phyloP scores from a whole-genome alignment of 768 basidiomycete species.

The Mycena metata region DNA sequence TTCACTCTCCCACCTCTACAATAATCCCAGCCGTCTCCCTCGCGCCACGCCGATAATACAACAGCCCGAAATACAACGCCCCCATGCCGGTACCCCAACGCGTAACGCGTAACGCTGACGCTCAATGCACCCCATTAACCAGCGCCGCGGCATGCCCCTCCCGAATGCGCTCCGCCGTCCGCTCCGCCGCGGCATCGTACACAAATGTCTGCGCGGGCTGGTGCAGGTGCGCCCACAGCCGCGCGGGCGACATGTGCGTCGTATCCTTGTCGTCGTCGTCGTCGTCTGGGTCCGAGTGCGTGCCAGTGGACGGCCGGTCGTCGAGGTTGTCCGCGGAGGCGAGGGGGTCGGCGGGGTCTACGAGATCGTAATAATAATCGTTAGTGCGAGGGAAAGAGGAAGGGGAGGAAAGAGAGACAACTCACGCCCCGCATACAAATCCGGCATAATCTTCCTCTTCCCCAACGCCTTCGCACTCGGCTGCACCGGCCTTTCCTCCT shows the following conservation, averaged over 20 bases:
- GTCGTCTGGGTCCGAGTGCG: conserved; percentile 47
- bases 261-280: conserved; percentile 62
- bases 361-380: not conserved
- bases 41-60: not conserved
- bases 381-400: not conserved
- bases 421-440: conserved; percentile 55
- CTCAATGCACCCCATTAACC: conserved; percentile 63
- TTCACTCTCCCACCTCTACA: not conserved
- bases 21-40: not conserved
- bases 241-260: conserved; percentile 31
- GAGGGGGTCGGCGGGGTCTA: conserved; percentile 69
- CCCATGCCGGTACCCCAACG: not conserved
- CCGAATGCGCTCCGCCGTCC: conserved; percentile 70
- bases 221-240: conserved; percentile 51
- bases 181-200: conserved; percentile 94
- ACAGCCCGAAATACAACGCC: not conserved
- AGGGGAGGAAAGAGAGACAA: conserved; percentile 3
- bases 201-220: conserved; percentile 74
- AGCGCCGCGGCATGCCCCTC: conserved; percentile 51
- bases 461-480: conserved; percentile 93
- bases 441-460: conserved; percentile 78
- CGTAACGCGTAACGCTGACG: too few species aligned
- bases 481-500: conserved; percentile 57
- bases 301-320: conserved; percentile 38
- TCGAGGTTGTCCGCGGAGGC: conserved; percentile 58